Base-by-base conservation (phyloP, 768 basidiomycete species). In the Mycena amicta region DNA sequence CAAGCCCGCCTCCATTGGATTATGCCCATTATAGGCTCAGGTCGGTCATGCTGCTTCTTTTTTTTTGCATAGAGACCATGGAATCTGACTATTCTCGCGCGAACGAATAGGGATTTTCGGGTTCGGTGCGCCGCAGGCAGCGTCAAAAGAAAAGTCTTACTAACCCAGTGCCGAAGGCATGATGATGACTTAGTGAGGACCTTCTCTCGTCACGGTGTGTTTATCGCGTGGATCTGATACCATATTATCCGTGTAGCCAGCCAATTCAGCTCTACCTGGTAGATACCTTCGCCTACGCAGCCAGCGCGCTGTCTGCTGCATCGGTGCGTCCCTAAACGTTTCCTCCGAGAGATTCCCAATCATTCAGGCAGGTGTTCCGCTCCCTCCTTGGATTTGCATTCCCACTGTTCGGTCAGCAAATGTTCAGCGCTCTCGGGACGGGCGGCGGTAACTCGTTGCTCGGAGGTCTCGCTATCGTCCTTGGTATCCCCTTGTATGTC, bases 201-300 rank as follows among this genome's bases (percentile, higher is more conserved):
- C 31, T 29, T 3, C 23, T n/a, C 30, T 13, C 30, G 39, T 13
- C n/a, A n/a, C n/a, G n/a, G n/a, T n/a, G n/a, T n/a, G n/a, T 3
- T 11, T 37, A 39, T 46, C 58, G 50, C 5, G 50, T 29, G 26
- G 26, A 23, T 41, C 53, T 53, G 41, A 53, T n/a, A n/a, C n/a
- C 20, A 39, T 46, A 29, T 52, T n/a, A n/a, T n/a, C 53, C 45
- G 25, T 40, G 30, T 52, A 87, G 85, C 72, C 76, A 87, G n/a
- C 87, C 87, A 0, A 85, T 87, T 46, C 80, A 82, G 59, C 72
- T 88, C 22, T 89, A 88, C 62, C 80, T 89, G 29, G 85, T 88
- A 15, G 88, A 89, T 68, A 72, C 85, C 1, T 89, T 88, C 74
- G 75, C 74, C 8, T 88, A 82, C 62, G 86, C 87, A 25, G 88